Conservation (phyloP, 2,329 filamentous ascomycete species). For the Salinomyces thailandicus region DNA sequence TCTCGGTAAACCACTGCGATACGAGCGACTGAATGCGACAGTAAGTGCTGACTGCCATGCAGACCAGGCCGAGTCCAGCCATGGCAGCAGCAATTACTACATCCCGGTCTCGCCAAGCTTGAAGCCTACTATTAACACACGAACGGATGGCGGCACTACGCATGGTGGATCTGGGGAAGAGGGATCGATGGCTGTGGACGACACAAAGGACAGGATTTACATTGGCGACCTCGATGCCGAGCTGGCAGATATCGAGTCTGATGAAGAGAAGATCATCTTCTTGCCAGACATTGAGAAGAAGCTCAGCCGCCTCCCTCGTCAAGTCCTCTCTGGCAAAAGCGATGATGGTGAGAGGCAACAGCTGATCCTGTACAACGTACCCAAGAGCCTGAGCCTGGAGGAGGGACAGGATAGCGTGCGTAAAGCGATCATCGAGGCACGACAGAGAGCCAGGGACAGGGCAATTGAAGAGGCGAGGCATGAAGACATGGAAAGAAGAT, state of each 20-base stretch:
- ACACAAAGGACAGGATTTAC: conserved; percentile 78
- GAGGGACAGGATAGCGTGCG: conserved; percentile 64
- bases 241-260: conserved; percentile 56
- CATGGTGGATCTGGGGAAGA: conserved; percentile 25
- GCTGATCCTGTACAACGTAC: conserved; percentile 75
- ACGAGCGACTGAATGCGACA: neutral
- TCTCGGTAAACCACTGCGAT: conserved; percentile 1
- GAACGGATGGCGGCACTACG: neutral
- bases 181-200: conserved; percentile 73
- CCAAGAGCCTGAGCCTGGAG: conserved; percentile 62
- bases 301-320: conserved; percentile 58
- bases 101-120: conserved; percentile 40
- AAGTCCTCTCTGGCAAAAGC: conserved; percentile 48
- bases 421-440: conserved; percentile 71
- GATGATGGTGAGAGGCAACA: conserved; percentile 50
- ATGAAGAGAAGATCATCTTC: conserved; percentile 59
- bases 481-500: conserved; percentile 24
- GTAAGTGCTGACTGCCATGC: neutral
- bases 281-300: conserved; percentile 78
- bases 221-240: conserved; percentile 86
- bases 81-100: conserved; percentile 51
- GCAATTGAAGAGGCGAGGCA: conserved; percentile 19
- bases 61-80: conserved; percentile 24
- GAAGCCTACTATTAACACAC: neutral
- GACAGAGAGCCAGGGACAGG: conserved; percentile 55